Base-by-base conservation (phyloP, 2,329 filamentous ascomycete species). In the Corniculantispora saksenae region DNA sequence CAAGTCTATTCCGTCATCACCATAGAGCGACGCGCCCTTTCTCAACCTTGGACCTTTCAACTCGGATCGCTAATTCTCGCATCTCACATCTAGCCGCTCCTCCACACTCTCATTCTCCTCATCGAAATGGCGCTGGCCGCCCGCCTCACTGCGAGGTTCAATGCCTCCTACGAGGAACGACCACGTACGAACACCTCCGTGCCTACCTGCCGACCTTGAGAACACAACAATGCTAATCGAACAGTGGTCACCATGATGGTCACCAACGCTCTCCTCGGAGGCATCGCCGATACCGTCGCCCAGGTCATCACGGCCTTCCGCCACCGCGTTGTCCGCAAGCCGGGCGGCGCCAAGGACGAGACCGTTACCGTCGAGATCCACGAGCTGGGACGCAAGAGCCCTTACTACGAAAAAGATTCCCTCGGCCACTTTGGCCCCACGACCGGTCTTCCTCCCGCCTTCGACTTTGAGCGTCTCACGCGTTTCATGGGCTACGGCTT, bases 401-500 rank as follows among this genome's bases (percentile, higher is more conserved):
- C 91, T 0, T 86, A 87, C 64, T 83, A 74, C 79, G 86, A 78
- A 60, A 81, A 81, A 50, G 91, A 94, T 51, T 79, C 93, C 54
- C 88, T 93, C 61, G 86, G 89, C 64, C 83, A 87, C 15, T 57
- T 63, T 15, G 61, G 61, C 8, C 32, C 35, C 23, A 54, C 38
- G 85, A 71, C 53, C 17, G 61, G 61, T 13, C 83, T 90, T 0
- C 91, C 93, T 32, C 91, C 93, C 3, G 89, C 93, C 0, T 98
- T 99, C 74, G 94, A 99, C 79, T 98, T 98, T 73, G 95, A 98
- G 80, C 89, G 95, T 57, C 83, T 97, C 68, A 94, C 92, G 1
- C 86, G 95, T 56, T 99, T 98, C 82, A 97, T 98, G 93, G 91
- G 92, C 6, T 99, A 98, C 77, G 93, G 93, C 75, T 97, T 98